Percentiles rank a stretch among this genome's conserved stretches.
phyloP scores from a whole-genome alignment of 1,139 yeast species.

The Pichia sp. region DNA sequence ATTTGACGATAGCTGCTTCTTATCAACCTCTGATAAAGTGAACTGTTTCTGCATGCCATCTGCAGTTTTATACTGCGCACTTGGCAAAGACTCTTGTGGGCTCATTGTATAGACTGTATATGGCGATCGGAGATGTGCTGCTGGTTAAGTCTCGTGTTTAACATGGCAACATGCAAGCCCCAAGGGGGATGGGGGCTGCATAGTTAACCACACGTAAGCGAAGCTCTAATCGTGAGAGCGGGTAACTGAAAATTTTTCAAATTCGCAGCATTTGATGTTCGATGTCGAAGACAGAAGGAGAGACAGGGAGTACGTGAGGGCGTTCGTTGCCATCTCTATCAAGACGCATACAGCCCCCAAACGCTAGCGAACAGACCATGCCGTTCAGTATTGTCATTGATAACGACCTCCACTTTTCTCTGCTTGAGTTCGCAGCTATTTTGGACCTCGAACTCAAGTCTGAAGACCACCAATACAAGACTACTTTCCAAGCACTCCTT shows the following conservation, averaged over 20 bases:
- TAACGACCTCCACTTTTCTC: conserved; percentile 24
- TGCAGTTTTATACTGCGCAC: conserved; percentile 18
- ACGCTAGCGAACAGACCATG: conserved; percentile 17
- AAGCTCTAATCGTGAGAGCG: too few relatives aligned
- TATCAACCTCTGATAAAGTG: conserved; percentile 23
- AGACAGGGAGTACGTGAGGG: too few relatives aligned
- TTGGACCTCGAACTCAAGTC: conserved; percentile 23
- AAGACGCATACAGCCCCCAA: too few relatives aligned
- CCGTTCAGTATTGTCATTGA: conserved; percentile 26
- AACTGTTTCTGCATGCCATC: conserved; percentile 31
- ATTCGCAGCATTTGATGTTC: too few relatives aligned
- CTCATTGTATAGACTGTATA: too few relatives aligned
- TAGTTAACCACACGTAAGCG: too few relatives aligned
- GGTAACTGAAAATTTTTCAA: too few relatives aligned
- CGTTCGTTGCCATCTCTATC: neutral
- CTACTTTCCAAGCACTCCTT: conserved; percentile 15
- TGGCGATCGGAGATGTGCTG: too few relatives aligned
- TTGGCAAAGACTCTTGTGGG: conserved; percentile 6
- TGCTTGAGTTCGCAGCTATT: conserved; percentile 27
- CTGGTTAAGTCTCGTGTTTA: too few relatives aligned
- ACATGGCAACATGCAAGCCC: too few relatives aligned
- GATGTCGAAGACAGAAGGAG: too few relatives aligned
- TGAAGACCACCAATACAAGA: conserved; percentile 12
- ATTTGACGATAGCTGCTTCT: conserved; percentile 37
- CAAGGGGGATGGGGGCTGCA: too few relatives aligned